Base-by-base conservation (phyloP, 192 early-diverging fungal genomes). In the Backusella psychrophila region DNA sequence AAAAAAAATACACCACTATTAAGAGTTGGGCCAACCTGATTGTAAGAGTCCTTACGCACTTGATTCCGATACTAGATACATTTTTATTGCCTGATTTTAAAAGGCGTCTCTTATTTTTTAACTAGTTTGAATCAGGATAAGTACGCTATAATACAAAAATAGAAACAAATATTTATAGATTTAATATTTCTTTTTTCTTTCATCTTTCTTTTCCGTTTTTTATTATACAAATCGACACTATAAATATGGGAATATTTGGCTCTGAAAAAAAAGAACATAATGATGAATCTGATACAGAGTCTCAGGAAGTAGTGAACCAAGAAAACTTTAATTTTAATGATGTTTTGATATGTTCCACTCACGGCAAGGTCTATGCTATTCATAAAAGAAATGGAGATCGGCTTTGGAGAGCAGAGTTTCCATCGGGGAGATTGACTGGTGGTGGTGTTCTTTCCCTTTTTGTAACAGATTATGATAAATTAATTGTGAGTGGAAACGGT, bases 321-420 rank as follows among this genome's bases (percentile, higher is more conserved):
- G n/a, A 67, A 44, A 12, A 68, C 8, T 76, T 70, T 38, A 65
- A 59, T 33, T 19, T 67, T 19, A 41, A 75, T 26, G 70, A 80
- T 23, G 33, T 80, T 3, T 33, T 80, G 17, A 23, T 76, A 8
- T 75, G 75, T 31, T 44, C 74, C n/a, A 76, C 78, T 6, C 78
- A 80, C 33, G 74, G 78, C 12, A 42, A 70, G 12, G 49, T 80
- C 0, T 80, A 76, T 49, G 75, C 69, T 41, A 52, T 80, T 9
- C 56, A 71, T 71, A 80, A 80, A 66, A 59, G 29, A 21, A 68
- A 72, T 53, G 78, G 78, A 0, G 17, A 23, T 29, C 59, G 69
- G 0, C 26, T 76, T 4, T 80, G 78, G 78, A 68, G 73, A 9
- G 38, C 59, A 0, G 36, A 74, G 8, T 41, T 76, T 41, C 46